Base-by-base conservation (phyloP, 2,329 filamentous ascomycete species). In the Arthrinium puccinioides region DNA sequence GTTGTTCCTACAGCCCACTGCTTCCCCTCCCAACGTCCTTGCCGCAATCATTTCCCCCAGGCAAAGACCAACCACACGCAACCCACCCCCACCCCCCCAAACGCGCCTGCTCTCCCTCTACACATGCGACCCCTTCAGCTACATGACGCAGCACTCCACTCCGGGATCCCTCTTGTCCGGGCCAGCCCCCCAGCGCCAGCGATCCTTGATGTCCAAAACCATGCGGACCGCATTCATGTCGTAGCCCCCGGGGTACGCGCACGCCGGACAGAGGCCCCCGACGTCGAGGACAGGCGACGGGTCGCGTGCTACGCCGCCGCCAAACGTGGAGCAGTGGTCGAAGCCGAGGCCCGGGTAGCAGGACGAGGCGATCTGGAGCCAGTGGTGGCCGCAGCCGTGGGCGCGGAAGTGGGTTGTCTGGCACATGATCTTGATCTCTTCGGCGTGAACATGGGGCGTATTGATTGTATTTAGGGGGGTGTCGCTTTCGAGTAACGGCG, bases 341-440 rank as follows among this genome's bases (percentile, higher is more conserved):
- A 77, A 76, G 41, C 72, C 70, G 53, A 62, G 61, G 10, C 65
- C 65, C 0, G 69, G 68, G 4, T 49, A 60, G 57, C 74, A 78
- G 6, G 68, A 64, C 30, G 55, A 43, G 4, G 53, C 54, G 48
- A 77, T 61, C 42, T 64, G 51, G 28, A 69, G 61, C 73, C 73
- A 78, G 46, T 61, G 63, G 60, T 75, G 73, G 9, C 59, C 57
- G 63, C 73, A 77, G 41, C 45, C 47, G 34, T 63, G 65, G 53
- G 72, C 67, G 40, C 61, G 58, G 54, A 64, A 72, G 53, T 69
- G 66, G 19, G 57, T 63, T n/a, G 66, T 60, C 14, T 49, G 45
- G 52, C 72, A 76, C 72, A 76, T 75, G 7, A 24, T 21, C 31
- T 11, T 24, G 6, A 13, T 25, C 13, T 9, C 23, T 33, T 11